These are phyloP conservation scores for Xylaria curta DNA, from an alignment of 495 filamentous ascomycete species.

Conservation along the genomic window DNA sequence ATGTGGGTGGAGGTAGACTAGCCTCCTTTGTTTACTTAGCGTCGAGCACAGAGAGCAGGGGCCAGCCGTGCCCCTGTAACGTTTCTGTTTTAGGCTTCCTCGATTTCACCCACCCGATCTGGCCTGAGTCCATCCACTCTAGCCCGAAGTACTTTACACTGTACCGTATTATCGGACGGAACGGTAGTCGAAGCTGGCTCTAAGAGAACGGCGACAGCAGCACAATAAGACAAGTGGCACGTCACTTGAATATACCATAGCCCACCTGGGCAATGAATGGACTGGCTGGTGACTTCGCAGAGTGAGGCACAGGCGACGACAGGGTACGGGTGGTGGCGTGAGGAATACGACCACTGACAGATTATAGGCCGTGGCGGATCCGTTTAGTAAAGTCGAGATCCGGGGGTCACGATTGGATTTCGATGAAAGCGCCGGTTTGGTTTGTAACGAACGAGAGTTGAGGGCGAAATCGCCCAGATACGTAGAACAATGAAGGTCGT, in stretches of 20 bases:
- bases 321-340: background rate
- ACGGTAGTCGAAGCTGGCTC: background rate
- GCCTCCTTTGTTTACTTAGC: too few relatives aligned
- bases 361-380: slow-evolving; percentile 3
- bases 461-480: background rate
- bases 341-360: slow-evolving; percentile 17
- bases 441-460: background rate
- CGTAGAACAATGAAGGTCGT: background rate
- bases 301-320: background rate
- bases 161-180: background rate
- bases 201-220: background rate
- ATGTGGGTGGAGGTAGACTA: background rate
- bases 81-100: slow-evolving; percentile 20
- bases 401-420: background rate
- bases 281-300: background rate
- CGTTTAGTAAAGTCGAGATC: slow-evolving; percentile 4
- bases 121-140: background rate
- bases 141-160: background rate
- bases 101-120: slow-evolving; percentile 9
- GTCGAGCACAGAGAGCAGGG: slow-evolving; percentile 6
- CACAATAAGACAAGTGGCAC: background rate
- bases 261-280: background rate
- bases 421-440: background rate
- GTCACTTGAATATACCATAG: background rate
- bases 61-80: slow-evolving; percentile 5